Percentiles rank a stretch among this genome's conserved stretches.
phyloP scores from a whole-genome alignment of 768 basidiomycete species.

The Boletus sp. region DNA sequence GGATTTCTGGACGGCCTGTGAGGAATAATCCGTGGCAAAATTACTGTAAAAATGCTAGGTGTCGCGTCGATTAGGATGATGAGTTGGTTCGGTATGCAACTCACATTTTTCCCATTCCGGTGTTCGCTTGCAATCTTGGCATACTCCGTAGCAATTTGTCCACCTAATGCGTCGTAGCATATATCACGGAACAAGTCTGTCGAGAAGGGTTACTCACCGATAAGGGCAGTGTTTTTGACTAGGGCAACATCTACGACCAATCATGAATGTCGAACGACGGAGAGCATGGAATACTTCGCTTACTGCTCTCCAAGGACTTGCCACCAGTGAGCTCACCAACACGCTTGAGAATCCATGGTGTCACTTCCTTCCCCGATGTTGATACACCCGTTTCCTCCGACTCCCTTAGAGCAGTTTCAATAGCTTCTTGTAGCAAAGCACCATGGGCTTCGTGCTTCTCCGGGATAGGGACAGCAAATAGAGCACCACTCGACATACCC shows the following conservation, averaged over 20 bases:
- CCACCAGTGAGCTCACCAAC: slow-evolving; percentile 80
- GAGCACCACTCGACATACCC: slow-evolving; percentile 68
- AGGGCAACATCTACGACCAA: slow-evolving; percentile 71
- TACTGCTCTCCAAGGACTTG: slow-evolving; percentile 68
- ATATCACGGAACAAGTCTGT: neutral
- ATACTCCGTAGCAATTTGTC: slow-evolving; percentile 77
- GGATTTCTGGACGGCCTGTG: neutral
- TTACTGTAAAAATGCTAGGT: slow-evolving; percentile 13
- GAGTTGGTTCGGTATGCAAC: neutral
- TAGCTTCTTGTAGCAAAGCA: slow-evolving; percentile 64
- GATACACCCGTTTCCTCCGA: slow-evolving; percentile 79
- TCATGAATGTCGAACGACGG: neutral
- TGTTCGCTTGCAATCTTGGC: slow-evolving; percentile 44
- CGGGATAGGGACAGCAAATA: slow-evolving; percentile 92
- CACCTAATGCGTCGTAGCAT: slow-evolving; percentile 45
- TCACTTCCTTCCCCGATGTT: slow-evolving; percentile 83
- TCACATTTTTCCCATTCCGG: slow-evolving; percentile 18
- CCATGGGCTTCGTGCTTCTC: slow-evolving; percentile 68
- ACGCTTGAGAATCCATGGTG: slow-evolving; percentile 89
- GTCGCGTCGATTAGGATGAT: neutral
- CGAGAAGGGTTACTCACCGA: slow-evolving; percentile 52
- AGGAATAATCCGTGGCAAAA: neutral
- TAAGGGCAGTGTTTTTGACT: slow-evolving; percentile 81
- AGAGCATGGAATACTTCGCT: slow-evolving; percentile 25
- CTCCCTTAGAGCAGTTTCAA: slow-evolving; percentile 83